These are phyloP conservation scores for Dothistroma septosporum DNA, from an alignment of 2,329 filamentous ascomycete genomes.

Conservation along the genomic window DNA sequence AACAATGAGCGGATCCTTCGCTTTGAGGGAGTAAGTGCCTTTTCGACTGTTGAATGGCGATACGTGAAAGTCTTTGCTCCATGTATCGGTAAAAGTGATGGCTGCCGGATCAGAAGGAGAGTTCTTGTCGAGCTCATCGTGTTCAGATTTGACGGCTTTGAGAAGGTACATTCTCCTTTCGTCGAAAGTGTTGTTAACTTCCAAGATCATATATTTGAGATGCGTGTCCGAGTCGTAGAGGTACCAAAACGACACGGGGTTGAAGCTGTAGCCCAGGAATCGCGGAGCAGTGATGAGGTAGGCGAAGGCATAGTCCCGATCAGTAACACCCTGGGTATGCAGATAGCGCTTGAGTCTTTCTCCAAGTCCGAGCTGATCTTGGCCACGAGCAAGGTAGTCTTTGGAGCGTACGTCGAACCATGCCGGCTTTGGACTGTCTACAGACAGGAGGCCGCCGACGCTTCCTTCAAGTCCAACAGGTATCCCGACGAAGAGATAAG, in stretches of 20 bases:
- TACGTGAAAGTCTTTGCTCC: constrained; percentile 71
- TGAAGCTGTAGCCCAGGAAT: constrained; percentile 68
- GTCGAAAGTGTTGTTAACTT: constrained; percentile 74
- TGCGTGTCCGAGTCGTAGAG: constrained; percentile 59
- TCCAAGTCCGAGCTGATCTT: constrained; percentile 51
- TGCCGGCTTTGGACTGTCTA: constrained; percentile 33
- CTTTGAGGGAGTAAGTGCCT: constrained; percentile 46
- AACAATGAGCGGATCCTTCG: constrained; percentile 42
- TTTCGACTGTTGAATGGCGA: constrained; percentile 65
- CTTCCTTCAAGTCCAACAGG: constrained; percentile 60
- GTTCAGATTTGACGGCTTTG: constrained; percentile 34
- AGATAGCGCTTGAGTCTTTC: constrained; percentile 62
- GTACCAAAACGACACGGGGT: constrained; percentile 76
- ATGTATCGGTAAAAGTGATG: constrained; percentile 48
- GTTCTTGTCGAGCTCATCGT: constrained; percentile 5
- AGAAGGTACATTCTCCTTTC: constrained; percentile 66
- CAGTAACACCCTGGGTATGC: constrained; percentile 52
- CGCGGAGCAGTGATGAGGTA: constrained; percentile 68
- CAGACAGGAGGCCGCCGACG: constrained; percentile 55
- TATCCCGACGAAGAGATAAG: constrained; percentile 65
- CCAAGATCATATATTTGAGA: constrained; percentile 63
- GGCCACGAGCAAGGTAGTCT: constrained; percentile 59
- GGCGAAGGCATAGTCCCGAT: constrained; percentile 59
- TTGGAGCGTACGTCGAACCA: constrained; percentile 60
- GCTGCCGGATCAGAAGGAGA: constrained; percentile 13